phyloP scores from a whole-genome alignment of 2,329 filamentous ascomycete species.

The Parastagonospora avenae region DNA sequence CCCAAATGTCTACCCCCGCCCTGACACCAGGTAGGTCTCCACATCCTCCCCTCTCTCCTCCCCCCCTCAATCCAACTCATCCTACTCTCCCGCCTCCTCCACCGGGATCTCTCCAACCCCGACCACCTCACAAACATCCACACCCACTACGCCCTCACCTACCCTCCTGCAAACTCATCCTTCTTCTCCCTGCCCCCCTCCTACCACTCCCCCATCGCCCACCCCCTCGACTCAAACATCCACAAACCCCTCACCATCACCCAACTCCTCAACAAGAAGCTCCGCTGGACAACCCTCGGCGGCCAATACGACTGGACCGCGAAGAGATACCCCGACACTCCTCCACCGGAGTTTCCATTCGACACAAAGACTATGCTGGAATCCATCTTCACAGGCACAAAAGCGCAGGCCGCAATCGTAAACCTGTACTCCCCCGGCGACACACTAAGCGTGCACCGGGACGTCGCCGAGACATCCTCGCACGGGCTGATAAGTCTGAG shows the following conservation, averaged over 20 bases:
- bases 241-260: slow-evolving; percentile 75
- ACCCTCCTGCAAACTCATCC: slow-evolving; percentile 56
- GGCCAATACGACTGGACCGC: slow-evolving; percentile 97
- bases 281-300: slow-evolving; percentile 93
- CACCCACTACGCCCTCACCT: slow-evolving; percentile 75
- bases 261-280: slow-evolving; percentile 75
- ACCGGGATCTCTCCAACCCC: slow-evolving; percentile 75
- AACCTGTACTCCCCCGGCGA: slow-evolving; percentile 93
- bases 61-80: slow-evolving; percentile 69
- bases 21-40: slow-evolving; percentile 66
- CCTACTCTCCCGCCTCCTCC: slow-evolving; percentile 75
- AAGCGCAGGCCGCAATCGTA: slow-evolving; percentile 87
- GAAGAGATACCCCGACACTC: slow-evolving; percentile 75
- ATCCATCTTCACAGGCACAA: slow-evolving; percentile 74
- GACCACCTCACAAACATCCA: slow-evolving; percentile 89
- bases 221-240: slow-evolving; percentile 71
- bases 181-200: slow-evolving; percentile 57
- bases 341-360: slow-evolving; percentile 72
- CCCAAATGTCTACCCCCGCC: neutral
- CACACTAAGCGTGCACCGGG: slow-evolving; percentile 88
- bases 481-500: slow-evolving; percentile 83
- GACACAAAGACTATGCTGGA: slow-evolving; percentile 74
- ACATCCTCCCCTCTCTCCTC: slow-evolving; percentile 76
- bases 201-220: slow-evolving; percentile 28
- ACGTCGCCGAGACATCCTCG: slow-evolving; percentile 85